These are phyloP conservation scores for Chalciporus piperatus DNA, from an alignment of 768 basidiomycete genomes.

Conservation along the genomic window DNA sequence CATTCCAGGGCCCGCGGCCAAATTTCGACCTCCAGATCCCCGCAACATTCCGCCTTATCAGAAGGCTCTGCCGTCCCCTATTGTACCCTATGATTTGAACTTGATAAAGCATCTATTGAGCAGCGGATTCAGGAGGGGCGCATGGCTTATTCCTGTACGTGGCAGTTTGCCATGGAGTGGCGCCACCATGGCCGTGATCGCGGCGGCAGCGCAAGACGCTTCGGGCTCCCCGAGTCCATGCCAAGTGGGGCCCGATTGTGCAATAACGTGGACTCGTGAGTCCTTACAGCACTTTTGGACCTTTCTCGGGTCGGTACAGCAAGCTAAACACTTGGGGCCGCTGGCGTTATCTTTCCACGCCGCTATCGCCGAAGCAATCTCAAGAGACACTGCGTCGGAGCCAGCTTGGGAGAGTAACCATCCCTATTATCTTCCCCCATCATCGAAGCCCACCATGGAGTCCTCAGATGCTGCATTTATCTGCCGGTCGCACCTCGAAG, in stretches of 20 bases:
- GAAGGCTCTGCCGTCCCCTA: slow-evolving; percentile 35
- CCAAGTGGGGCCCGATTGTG: slow-evolving; percentile 9
- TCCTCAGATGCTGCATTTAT: slow-evolving; percentile 14
- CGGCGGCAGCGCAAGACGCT: slow-evolving; percentile 26
- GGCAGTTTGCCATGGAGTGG: slow-evolving; percentile 49
- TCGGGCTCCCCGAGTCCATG: slow-evolving; percentile 19
- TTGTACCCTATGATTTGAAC: slow-evolving; percentile 36
- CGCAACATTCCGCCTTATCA: slow-evolving; percentile 31
- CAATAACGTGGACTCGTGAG: slow-evolving; percentile 46
- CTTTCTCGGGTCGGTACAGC: slow-evolving; percentile 43
- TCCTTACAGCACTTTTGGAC: slow-evolving; percentile 48
- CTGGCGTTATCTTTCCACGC: slow-evolving; percentile 51
- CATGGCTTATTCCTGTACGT: slow-evolving; percentile 60
- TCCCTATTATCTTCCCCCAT: slow-evolving; percentile 19
- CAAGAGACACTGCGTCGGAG: slow-evolving; percentile 14
- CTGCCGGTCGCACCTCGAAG: slow-evolving; percentile 24
- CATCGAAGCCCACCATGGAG: slow-evolving; percentile 8
- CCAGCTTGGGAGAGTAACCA: slow-evolving; percentile 24
- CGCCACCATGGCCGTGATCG: slow-evolving; percentile 42
- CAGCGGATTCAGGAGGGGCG: slow-evolving; percentile 38
- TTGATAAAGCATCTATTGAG: slow-evolving; percentile 27
- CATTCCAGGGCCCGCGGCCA: slow-evolving; percentile 15
- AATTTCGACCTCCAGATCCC: slow-evolving; percentile 16
- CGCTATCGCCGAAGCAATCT: slow-evolving; percentile 17
- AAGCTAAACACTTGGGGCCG: slow-evolving; percentile 38